Percentiles rank a stretch among this genome's conserved stretches.
phyloP scores from a whole-genome alignment of 169 alveolate genomes.

The Plasmodium ovale region DNA sequence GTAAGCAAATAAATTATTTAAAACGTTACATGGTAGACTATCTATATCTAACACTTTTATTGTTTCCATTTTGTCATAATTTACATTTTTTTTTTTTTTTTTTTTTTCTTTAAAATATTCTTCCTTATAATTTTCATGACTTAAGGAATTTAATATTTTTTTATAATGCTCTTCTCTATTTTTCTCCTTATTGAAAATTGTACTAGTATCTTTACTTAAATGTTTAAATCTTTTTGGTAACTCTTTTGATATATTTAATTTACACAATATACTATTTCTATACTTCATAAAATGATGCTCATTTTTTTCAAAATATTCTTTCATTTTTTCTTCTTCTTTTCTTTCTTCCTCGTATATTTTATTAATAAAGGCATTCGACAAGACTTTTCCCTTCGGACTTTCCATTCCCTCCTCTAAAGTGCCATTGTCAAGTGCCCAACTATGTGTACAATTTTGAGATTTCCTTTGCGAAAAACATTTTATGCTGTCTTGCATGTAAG shows the following conservation, averaged over 20 bases:
- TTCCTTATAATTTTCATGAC: conserved; percentile 3
- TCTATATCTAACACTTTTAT: conserved; percentile 82
- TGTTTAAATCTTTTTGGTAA: conserved; percentile 53
- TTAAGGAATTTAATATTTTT: conserved; percentile 35
- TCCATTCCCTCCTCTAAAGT: background rate
- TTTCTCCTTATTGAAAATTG: conserved; percentile 20
- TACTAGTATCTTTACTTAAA: conserved; percentile 45
- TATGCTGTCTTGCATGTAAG: background rate
- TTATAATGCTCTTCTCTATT: conserved; percentile 59
- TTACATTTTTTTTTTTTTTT: conserved; percentile 55
- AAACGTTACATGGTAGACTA: conserved; percentile 78
- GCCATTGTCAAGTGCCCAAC: too few species aligned
- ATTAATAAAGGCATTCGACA: conserved; percentile 18
- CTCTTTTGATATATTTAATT: conserved; percentile 69
- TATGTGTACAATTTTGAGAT: too few species aligned
- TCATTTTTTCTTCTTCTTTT: conserved; percentile 58
- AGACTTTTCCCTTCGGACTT: background rate
- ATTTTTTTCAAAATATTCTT: conserved; percentile 60
- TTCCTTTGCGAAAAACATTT: too few species aligned
- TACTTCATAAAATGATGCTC: conserved; percentile 37
- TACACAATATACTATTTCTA: conserved; percentile 62
- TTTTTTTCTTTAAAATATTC: conserved; percentile 17
- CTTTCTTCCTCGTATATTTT: conserved; percentile 63
- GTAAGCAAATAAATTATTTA: conserved; percentile 83
- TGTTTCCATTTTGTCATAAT: conserved; percentile 70